phyloP scores from a whole-genome alignment of 768 basidiomycete genomes.

The Leccinellum luteum region DNA sequence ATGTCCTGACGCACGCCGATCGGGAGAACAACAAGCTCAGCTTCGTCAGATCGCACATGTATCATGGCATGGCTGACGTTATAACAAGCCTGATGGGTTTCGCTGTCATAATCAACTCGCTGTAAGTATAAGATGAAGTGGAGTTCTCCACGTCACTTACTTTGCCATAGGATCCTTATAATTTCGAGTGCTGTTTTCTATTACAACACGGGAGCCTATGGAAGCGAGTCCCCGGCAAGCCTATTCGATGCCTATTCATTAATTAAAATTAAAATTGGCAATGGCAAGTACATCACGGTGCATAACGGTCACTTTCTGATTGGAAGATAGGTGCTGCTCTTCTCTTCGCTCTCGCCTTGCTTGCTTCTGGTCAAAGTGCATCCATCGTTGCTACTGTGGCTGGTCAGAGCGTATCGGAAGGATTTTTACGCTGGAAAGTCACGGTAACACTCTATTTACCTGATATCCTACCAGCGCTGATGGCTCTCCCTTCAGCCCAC shows the following conservation, averaged over 20 bases:
- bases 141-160: neutral
- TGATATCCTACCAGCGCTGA: constrained; percentile 25
- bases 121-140: constrained; percentile 43
- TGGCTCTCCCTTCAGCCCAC: constrained; percentile 49
- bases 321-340: constrained; percentile 63
- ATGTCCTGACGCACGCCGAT: constrained; percentile 47
- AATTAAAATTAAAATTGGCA: constrained; percentile 64
- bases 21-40: constrained; percentile 52
- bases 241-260: constrained; percentile 83
- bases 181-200: constrained; percentile 83
- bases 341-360: constrained; percentile 84
- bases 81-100: constrained; percentile 71
- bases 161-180: constrained; percentile 62
- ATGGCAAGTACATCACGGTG: constrained; percentile 42
- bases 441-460: constrained; percentile 46
- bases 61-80: constrained; percentile 66
- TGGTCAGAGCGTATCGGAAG: constrained; percentile 88
- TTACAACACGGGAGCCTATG: constrained; percentile 42
- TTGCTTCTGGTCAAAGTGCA: constrained; percentile 86
- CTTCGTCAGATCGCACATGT: constrained; percentile 62
- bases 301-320: neutral
- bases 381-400: constrained; percentile 87
- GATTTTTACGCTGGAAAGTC: constrained; percentile 83
- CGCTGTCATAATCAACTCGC: constrained; percentile 84
- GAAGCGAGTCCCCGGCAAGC: constrained; percentile 54